Evolutionary conservation across 164 flowering plant species (phyloP).

Genomic region (Sextonia rubra): DNA sequence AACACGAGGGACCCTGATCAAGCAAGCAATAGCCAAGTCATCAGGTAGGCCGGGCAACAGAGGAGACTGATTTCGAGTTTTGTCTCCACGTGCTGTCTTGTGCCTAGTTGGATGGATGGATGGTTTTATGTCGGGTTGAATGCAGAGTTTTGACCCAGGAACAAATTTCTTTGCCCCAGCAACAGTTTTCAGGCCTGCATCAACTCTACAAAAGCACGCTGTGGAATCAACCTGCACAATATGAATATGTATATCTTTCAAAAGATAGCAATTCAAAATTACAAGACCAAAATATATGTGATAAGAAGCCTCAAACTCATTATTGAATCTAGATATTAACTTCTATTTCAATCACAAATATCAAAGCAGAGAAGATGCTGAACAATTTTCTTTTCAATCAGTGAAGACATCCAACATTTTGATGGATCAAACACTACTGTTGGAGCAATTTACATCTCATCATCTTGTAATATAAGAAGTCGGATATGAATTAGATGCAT

Average conservation of each 20-base stretch:
- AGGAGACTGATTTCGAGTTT: constrained; percentile 57
- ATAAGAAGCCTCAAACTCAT: not conserved
- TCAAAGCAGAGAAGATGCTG: not conserved
- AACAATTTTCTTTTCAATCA: not conserved
- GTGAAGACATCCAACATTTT: not conserved
- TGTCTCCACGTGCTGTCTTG: constrained; percentile 50
- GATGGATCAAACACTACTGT: too few species aligned
- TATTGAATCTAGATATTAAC: too few species aligned
- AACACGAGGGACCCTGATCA: constrained; percentile 67
- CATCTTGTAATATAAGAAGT: not conserved
- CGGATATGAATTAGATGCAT: not conserved
- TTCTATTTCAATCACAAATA: not conserved
- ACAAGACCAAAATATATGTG: too few species aligned
- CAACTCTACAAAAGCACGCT: constrained; percentile 79
- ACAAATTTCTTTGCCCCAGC: constrained; percentile 77
- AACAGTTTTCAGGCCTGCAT: constrained; percentile 74
- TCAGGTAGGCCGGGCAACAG: constrained; percentile 88
- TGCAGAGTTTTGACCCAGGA: constrained; percentile 70
- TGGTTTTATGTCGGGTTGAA: constrained; percentile 64
- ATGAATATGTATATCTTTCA: not conserved
- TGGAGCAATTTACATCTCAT: not conserved
- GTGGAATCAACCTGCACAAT: constrained; percentile 67
- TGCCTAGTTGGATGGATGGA: constrained; percentile 69
- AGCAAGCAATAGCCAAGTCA: constrained; percentile 87
- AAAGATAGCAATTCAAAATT: not conserved